Evolutionary conservation across 495 filamentous ascomycete species (phyloP).

Genomic region (Penicillium crystallinum): DNA sequence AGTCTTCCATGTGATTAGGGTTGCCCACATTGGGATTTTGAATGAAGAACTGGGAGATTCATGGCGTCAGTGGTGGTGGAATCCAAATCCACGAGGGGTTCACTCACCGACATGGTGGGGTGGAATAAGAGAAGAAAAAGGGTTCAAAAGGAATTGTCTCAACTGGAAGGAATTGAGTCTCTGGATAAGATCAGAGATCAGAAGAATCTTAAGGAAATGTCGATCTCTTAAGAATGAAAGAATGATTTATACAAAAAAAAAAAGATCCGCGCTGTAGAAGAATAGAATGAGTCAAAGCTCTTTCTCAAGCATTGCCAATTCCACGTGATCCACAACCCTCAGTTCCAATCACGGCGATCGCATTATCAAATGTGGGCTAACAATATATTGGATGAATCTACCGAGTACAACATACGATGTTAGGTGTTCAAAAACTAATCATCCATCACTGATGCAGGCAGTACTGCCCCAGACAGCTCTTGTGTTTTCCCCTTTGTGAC

Average conservation of each 20-base stretch:
- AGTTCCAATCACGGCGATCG: constrained; percentile 18
- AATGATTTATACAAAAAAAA: background rate
- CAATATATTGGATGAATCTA: background rate
- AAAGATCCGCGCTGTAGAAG: constrained; percentile 7
- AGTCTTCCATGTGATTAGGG: constrained; percentile 75
- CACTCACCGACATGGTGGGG: constrained; percentile 42
- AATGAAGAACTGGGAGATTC: constrained; percentile 65
- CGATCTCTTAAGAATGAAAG: too few relatives aligned
- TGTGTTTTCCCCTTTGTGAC: too few relatives aligned
- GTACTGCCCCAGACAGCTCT: too few relatives aligned
- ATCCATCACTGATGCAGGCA: background rate
- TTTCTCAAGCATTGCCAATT: background rate
- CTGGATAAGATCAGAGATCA: background rate
- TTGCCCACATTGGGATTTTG: constrained; percentile 88
- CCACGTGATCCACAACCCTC: constrained; percentile 20
- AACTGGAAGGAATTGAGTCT: background rate
- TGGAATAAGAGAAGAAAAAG: background rate
- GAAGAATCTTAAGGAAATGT: background rate
- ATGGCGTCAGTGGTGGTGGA: constrained; percentile 6
- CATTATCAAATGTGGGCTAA: constrained; percentile 8
- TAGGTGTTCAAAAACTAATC: background rate
- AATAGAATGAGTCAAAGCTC: constrained; percentile 22
- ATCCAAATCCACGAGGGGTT: constrained; percentile 14
- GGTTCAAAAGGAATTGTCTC: background rate
- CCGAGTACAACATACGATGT: too few relatives aligned